These are phyloP conservation scores for Trichophyton schoenleinii DNA, from an alignment of 2,329 filamentous ascomycete genomes.

Conservation along the genomic window DNA sequence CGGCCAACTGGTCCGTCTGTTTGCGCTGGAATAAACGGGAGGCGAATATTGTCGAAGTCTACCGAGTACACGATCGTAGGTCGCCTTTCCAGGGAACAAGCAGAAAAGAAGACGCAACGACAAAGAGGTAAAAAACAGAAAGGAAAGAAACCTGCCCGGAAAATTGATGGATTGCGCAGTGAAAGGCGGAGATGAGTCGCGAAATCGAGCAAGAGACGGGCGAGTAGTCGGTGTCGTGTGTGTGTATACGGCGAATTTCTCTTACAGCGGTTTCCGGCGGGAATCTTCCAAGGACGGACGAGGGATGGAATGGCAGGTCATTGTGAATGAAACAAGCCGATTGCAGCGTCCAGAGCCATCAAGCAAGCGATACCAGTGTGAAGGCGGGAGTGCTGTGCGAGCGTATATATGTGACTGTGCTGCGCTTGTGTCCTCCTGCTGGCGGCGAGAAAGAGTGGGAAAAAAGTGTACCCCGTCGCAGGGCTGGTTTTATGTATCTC, in stretches of 20 bases:
- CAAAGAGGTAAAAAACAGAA: neutral
- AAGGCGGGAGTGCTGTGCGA: neutral
- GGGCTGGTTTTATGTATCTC: neutral
- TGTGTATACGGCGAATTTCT: neutral
- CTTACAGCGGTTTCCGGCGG: slow-evolving; percentile 1
- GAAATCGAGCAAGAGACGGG: neutral
- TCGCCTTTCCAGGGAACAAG: too few species aligned
- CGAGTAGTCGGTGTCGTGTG: neutral
- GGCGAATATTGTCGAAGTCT: too few species aligned
- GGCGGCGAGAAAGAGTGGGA: neutral
- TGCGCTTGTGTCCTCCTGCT: neutral
- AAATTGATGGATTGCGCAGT: neutral
- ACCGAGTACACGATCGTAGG: too few species aligned
- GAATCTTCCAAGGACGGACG: neutral
- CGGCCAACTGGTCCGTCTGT: too few species aligned
- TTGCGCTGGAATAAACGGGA: too few species aligned
- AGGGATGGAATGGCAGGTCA: neutral
- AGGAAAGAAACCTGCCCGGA: neutral
- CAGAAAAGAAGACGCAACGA: too few species aligned
- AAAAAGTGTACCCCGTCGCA: neutral
- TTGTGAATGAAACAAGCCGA: neutral
- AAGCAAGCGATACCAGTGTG: neutral
- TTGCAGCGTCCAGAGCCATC: neutral
- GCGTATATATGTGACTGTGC: neutral
- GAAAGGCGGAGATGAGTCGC: neutral